These are phyloP conservation scores for Polyporus arcularius DNA, from an alignment of 768 basidiomycete genomes.

Conservation along the genomic window DNA sequence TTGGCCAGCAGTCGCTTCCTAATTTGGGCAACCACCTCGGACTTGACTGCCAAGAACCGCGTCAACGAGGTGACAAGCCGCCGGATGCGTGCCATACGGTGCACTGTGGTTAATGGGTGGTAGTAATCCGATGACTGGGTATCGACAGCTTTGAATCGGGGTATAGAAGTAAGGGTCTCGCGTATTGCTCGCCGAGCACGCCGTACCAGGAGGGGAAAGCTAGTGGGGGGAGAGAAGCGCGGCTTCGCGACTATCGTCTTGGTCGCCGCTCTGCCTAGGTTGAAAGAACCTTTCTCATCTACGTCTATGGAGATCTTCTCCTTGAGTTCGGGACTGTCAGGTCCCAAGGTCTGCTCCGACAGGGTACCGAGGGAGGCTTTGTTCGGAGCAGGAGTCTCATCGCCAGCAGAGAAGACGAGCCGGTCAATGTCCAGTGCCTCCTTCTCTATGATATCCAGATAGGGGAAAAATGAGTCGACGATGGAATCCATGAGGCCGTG, in stretches of 20 bases:
- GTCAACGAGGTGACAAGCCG: constrained; percentile 77
- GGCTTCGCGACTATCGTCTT: background rate
- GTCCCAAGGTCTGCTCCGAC: background rate
- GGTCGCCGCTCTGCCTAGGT: background rate
- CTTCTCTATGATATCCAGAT: constrained; percentile 75
- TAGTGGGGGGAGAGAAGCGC: constrained; percentile 10
- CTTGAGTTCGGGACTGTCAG: background rate
- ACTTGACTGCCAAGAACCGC: constrained; percentile 76
- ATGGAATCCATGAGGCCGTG: constrained; percentile 91
- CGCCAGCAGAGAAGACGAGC: constrained; percentile 49
- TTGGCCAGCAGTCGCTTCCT: constrained; percentile 66
- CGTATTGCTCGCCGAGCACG: constrained; percentile 7
- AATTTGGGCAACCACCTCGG: constrained; percentile 78
- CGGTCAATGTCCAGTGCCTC: constrained; percentile 81
- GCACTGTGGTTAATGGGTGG: constrained; percentile 50
- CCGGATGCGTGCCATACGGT: constrained; percentile 78
- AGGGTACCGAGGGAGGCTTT: background rate
- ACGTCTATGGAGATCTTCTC: background rate
- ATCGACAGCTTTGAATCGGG: constrained; percentile 16
- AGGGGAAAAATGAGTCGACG: constrained; percentile 91
- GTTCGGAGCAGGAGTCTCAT: constrained; percentile 7
- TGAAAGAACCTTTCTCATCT: constrained; percentile 3
- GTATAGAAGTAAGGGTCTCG: constrained; percentile 11
- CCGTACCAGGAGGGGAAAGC: constrained; percentile 15
- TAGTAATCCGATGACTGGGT: constrained; percentile 1